Evolutionary conservation across 176 grass and related monocot species (phyloP), one percentile per base, ranked within the genome.

Genomic region (Olyra latifolia): DNA sequence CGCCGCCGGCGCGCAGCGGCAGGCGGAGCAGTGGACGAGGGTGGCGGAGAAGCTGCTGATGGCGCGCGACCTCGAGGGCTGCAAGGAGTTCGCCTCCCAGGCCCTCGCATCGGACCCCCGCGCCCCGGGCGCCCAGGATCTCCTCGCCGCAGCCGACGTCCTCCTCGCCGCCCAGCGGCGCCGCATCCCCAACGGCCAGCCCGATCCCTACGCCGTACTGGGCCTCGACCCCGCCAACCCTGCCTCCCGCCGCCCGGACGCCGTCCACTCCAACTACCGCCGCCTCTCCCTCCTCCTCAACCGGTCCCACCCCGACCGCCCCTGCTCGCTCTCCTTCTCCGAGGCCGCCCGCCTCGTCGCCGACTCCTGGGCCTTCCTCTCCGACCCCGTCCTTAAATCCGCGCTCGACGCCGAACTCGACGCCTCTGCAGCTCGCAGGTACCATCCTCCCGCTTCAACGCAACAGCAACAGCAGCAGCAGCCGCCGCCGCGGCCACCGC

Each of bases 181-280:
- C 30, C 87, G 79, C 62, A 69, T 75, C 22, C 75, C 82, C 48
- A 91, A 62, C 73, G 77, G 83, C n/a, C 70, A 83, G 29, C 76
- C 85, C 32, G 81, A 98, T 69, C 91, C 84, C 57, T 98, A 98
- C 80, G 86, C 77, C 7, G 63, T 94, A 10, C 92, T 98, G 10
- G 85, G 83, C n/a, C 45, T 98, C 48, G 91, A 97, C 47, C 71
- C 89, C 9, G 42, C 80, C 11, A 75, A 8, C 48, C 80, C 87
- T 6, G 74, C 80, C 24, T 75, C 75, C 13, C 88, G 90, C 25
- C 82, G 49, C 10, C 89, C 74, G 2, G 82, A 85, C n/a, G 80
- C 78, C 25, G 56, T 94, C 43, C 77, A 66, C 23, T 61, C 85
- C 25, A 80, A 86, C 20, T 94, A 87, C 84, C 71, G 83, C 59